Base-by-base conservation (phyloP, 352 stramenopile species). In the Phytophthora citricola region DNA sequence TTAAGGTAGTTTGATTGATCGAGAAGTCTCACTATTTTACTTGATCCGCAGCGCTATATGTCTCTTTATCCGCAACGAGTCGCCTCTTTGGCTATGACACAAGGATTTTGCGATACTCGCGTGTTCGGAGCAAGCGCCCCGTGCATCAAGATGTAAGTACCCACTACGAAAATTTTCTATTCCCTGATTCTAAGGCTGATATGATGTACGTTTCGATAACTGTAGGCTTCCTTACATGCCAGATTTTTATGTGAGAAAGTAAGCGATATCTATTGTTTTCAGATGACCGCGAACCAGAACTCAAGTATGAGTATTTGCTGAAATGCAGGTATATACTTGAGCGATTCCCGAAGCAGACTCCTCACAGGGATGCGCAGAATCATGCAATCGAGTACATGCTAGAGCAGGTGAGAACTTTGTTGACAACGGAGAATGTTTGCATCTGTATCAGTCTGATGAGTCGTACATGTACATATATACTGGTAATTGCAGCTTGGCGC, bases 181-280 rank as follows among this genome's bases (percentile, higher is more conserved):
- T 15, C n/a, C 4, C 29, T 55, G 36, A 5, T 56, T 14, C 11
- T 14, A n/a, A 36, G 51, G 12, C 6, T 34, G 31, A 34, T 34
- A 20, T 34, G 31, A 40, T n/a, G 15, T 10, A 46, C 20, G 34
- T 10, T 45, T 12, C 12, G 39, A 20, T 46, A 17, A 40, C 24
- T 56, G 4, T 38, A 93, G 85, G 70, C 57, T 93, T 7, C 69
- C 78, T 6, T 82, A 81, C 48, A 79, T 92, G 72, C 85, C 85
- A 26, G 77, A 90, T 38, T 93, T 93, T 47, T 90, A 89, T 17
- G 53, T 93, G 44, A 87, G 87, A 57, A 89, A 83, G 85, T 91
- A 54, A 49, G 63, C 41, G 12, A 14, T 20, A 27, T 20, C 20
- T 4, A 8, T 14, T 3, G 12, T 43, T 8, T 8, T 41, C 12